Percentiles rank a stretch among this genome's conserved stretches.
Evolutionary conservation across 805 yeast species (phyloP).

Genomic region (Candida pseudoglaebosa): DNA sequence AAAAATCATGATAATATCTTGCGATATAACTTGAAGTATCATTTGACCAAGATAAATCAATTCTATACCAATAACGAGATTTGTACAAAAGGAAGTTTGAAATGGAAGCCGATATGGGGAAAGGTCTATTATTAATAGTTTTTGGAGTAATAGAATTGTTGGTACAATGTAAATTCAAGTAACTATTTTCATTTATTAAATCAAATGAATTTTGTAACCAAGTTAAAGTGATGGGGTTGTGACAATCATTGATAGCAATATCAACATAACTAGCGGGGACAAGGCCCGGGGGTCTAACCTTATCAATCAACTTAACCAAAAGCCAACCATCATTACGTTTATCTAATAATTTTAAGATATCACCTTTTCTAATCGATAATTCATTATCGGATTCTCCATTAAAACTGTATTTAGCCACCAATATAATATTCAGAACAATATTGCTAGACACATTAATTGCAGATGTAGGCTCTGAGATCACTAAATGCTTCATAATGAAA

Average conservation of each 20-base stretch:
- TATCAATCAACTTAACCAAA: slow-evolving; percentile 51
- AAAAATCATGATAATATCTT: slow-evolving; percentile 36
- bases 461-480: slow-evolving; percentile 15
- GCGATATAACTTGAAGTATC: slow-evolving; percentile 20
- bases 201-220: slow-evolving; percentile 26
- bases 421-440: slow-evolving; percentile 30
- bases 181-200: slow-evolving; percentile 17
- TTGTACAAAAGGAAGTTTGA: slow-evolving; percentile 25
- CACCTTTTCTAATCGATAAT: slow-evolving; percentile 45
- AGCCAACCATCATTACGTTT: slow-evolving; percentile 52
- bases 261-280: slow-evolving; percentile 50
- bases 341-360: slow-evolving; percentile 47
- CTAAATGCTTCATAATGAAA: slow-evolving; percentile 8
- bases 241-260: slow-evolving; percentile 40
- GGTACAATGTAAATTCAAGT: slow-evolving; percentile 25
- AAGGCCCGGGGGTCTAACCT: slow-evolving; percentile 43
- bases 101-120: slow-evolving; percentile 18
- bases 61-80: slow-evolving; percentile 32
- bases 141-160: slow-evolving; percentile 20
- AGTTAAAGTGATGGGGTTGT: slow-evolving; percentile 32
- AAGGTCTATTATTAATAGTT: slow-evolving; percentile 25
- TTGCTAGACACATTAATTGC: slow-evolving; percentile 11
- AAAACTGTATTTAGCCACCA: slow-evolving; percentile 46
- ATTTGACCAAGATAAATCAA: slow-evolving; percentile 22
- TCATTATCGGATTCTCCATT: slow-evolving; percentile 42